These are phyloP conservation scores for Colletotrichum tofieldiae DNA, from an alignment of 2,329 filamentous ascomycete species.

Conservation along the genomic window DNA sequence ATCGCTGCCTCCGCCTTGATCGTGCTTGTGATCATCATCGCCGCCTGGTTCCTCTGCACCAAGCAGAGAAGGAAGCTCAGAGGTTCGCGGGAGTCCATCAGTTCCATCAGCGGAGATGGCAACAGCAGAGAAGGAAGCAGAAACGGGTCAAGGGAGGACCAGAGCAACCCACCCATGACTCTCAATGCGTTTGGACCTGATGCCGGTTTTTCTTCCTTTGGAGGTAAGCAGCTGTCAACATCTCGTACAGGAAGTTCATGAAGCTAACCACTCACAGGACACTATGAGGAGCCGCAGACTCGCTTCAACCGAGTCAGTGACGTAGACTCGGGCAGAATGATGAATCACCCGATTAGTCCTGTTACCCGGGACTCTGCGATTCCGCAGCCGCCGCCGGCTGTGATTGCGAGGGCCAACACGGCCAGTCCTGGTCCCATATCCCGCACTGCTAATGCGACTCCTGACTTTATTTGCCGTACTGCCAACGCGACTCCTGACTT, in stretches of 20 bases:
- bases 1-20: slow-evolving; percentile 25
- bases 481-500: slow-evolving; percentile 12
- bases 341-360: slow-evolving; percentile 39
- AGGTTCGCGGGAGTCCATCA: slow-evolving; percentile 19
- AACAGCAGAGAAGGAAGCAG: slow-evolving; percentile 41
- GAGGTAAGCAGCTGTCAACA: slow-evolving; percentile 53
- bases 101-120: slow-evolving; percentile 33
- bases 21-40: slow-evolving; percentile 38
- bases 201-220: slow-evolving; percentile 62
- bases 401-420: slow-evolving; percentile 10
- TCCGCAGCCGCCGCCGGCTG: neutral
- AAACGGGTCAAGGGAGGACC: slow-evolving; percentile 48
- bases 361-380: slow-evolving; percentile 17
- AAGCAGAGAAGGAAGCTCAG: slow-evolving; percentile 39
- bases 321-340: slow-evolving; percentile 32
- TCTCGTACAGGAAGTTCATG: too few species aligned
- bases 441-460: slow-evolving; percentile 29
- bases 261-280: slow-evolving; percentile 33
- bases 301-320: slow-evolving; percentile 39
- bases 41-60: slow-evolving; percentile 44
- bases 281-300: slow-evolving; percentile 40
- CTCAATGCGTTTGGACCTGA: slow-evolving; percentile 48
- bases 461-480: slow-evolving; percentile 21
- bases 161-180: slow-evolving; percentile 46
- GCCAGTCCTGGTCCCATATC: slow-evolving; percentile 19